Conservation (phyloP, 805 yeast genomes). For the Saturnispora saitoi region DNA sequence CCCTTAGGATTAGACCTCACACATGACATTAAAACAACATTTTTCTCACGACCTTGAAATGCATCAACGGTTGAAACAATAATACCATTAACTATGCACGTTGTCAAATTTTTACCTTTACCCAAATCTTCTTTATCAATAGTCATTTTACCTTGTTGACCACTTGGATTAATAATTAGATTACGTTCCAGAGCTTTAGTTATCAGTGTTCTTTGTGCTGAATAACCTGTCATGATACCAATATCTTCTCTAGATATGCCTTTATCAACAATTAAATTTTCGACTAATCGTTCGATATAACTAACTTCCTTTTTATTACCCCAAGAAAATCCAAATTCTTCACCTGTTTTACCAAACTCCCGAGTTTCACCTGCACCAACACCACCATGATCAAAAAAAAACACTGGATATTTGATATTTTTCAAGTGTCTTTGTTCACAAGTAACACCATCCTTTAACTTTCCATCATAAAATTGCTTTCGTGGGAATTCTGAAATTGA, state of each 20-base stretch:
- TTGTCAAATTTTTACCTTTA: constrained; percentile 33
- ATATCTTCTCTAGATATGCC: constrained; percentile 41
- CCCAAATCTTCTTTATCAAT: constrained; percentile 55
- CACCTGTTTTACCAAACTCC: constrained; percentile 34
- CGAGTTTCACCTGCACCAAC: constrained; percentile 35
- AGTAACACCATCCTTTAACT: constrained; percentile 62
- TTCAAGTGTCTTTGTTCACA: constrained; percentile 39
- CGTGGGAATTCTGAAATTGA: constrained; percentile 82
- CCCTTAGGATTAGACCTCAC: constrained; percentile 57
- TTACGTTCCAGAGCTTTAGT: constrained; percentile 43
- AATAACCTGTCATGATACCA: constrained; percentile 67
- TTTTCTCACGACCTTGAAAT: constrained; percentile 87
- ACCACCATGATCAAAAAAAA: constrained; percentile 52
- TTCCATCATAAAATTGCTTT: constrained; percentile 61
- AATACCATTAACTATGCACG: constrained; percentile 37
- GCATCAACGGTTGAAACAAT: constrained; percentile 70
- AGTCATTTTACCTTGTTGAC: constrained; percentile 39
- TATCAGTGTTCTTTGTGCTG: constrained; percentile 61
- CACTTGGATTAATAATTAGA: constrained; percentile 46
- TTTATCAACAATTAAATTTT: constrained; percentile 45
- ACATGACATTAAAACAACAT: constrained; percentile 67
- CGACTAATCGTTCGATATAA: constrained; percentile 39
- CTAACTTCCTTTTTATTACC: constrained; percentile 46
- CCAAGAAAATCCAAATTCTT: constrained; percentile 48
- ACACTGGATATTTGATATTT: constrained; percentile 45